Base-by-base conservation (phyloP, 345 rosid species). In the Cardiospermum halicacabum region DNA sequence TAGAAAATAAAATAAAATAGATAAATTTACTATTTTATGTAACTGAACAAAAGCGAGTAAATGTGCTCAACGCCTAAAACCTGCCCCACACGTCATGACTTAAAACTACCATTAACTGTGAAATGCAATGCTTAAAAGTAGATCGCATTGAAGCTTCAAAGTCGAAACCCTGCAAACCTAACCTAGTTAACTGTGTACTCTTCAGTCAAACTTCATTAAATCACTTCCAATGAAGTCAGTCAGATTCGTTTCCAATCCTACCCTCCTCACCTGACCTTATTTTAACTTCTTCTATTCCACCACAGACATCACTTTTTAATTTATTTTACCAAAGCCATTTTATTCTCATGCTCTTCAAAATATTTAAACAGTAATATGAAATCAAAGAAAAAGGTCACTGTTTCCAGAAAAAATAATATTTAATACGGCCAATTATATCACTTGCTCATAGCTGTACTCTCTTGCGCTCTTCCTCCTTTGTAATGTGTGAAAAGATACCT, bases 261-360 rank as follows among this genome's bases (percentile, higher is more conserved):
- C 65, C 54, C 64, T 63, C 31, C 19, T 4, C 50, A 36, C 19
- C 58, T 4, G 56, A 36, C 19, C 58, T 31, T 24, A 5, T 18
- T 56, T 40, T 40, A 50, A 19, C 10, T 50, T 6, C 28, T 61
- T n/a, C n/a, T n/a, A n/a, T n/a, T n/a, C n/a, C n/a, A 19, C 16
- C 15, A 36, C 43, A 49, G 60, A 58, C 63, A 60, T 49, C 32
- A 39, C 48, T 15, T 55, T 55, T 49, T 0, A 25, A 30, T 15
- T 28, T 30, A 9, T 59, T 72, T 62, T 24, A 55, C 37, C 42
- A 62, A 25, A 56, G 10, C 59, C 56, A 7, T 30, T 74, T 76
- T 65, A 71, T 62, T 66, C 57, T 66, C 75, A 61, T 67, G 67
- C 78, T 56, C 74, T 60, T 70, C 69, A 70, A 67, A n/a, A 53